phyloP scores from a whole-genome alignment of 2,329 filamentous ascomycete genomes.

The Diaporthe destruens region DNA sequence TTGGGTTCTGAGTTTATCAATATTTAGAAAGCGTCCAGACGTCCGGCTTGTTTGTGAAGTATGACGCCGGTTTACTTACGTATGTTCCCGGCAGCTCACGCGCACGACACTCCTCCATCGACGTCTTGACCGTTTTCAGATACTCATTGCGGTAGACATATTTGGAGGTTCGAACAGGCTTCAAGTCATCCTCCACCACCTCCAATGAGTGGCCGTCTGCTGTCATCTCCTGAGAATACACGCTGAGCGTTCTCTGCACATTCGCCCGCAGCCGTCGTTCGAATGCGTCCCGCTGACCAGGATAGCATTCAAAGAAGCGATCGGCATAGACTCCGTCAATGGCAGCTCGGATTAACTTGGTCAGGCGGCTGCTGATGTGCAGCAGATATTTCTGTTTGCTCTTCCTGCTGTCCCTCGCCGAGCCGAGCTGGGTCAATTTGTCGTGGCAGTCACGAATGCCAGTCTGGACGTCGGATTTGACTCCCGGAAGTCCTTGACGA shows the following conservation, averaged over 20 bases:
- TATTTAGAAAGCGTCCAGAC: not conserved
- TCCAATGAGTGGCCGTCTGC: slow-evolving; percentile 46
- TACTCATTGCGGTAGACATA: slow-evolving; percentile 40
- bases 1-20: slow-evolving; percentile 41
- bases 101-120: slow-evolving; percentile 46
- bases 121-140: slow-evolving; percentile 41
- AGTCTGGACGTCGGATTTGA: slow-evolving; percentile 58
- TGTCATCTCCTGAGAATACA: slow-evolving; percentile 46
- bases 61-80: not conserved
- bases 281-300: slow-evolving; percentile 45
- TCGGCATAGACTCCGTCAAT: slow-evolving; percentile 48
- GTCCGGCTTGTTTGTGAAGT: not conserved
- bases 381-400: slow-evolving; percentile 50
- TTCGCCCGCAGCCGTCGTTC: slow-evolving; percentile 46
- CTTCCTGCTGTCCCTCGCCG: slow-evolving; percentile 56
- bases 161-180: slow-evolving; percentile 36
- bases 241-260: slow-evolving; percentile 44
- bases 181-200: slow-evolving; percentile 44
- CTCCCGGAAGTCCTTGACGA: slow-evolving; percentile 57
- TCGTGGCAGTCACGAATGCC: slow-evolving; percentile 52
- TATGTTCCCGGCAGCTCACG: slow-evolving; percentile 48
- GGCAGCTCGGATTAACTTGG: slow-evolving; percentile 43
- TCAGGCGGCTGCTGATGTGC: slow-evolving; percentile 37
- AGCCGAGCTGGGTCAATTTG: slow-evolving; percentile 61
- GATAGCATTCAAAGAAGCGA: slow-evolving; percentile 48